A percentile compares a stretch with the other conserved stretches of the same genome.
Evolutionary conservation across 169 alveolate species (phyloP).

Genomic region (Babesia ovis): DNA sequence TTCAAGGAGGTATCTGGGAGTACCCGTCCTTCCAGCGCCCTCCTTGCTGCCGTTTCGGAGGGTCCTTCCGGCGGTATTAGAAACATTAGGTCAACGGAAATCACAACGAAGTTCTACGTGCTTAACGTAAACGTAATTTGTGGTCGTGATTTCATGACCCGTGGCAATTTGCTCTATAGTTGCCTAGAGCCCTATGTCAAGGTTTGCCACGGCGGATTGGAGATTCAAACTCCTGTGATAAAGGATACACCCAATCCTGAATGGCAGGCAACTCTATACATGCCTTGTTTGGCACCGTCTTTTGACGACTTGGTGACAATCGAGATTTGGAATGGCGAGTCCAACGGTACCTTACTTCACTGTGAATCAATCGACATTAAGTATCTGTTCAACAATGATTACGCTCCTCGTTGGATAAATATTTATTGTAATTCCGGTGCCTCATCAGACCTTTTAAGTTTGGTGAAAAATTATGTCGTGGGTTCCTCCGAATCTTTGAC

Average conservation of each 20-base stretch:
- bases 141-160: slow-evolving; percentile 74
- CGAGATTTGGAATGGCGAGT: slow-evolving; percentile 70
- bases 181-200: slow-evolving; percentile 80
- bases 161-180: slow-evolving; percentile 21
- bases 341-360: slow-evolving; percentile 31
- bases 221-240: slow-evolving; percentile 75
- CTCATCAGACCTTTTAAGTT: slow-evolving; percentile 16
- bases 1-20: slow-evolving; percentile 74
- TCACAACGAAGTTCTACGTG: slow-evolving; percentile 41
- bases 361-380: slow-evolving; percentile 54
- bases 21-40: slow-evolving; percentile 29
- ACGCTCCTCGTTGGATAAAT: slow-evolving; percentile 61
- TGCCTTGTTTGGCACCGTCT: slow-evolving; percentile 82
- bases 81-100: slow-evolving; percentile 34
- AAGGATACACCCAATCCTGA: slow-evolving; percentile 81
- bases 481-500: slow-evolving; percentile 52
- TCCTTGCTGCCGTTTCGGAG: slow-evolving; percentile 8
- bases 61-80: slow-evolving; percentile 4
- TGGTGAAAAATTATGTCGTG: slow-evolving; percentile 60
- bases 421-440: slow-evolving; percentile 61
- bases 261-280: slow-evolving; percentile 79
- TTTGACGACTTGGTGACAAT: slow-evolving; percentile 72
- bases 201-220: slow-evolving; percentile 80
- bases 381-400: slow-evolving; percentile 51
- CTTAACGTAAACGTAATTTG: slow-evolving; percentile 66